Conservation (phyloP, 129 eudicot genomes). For the Erigeron canadensis region DNA sequence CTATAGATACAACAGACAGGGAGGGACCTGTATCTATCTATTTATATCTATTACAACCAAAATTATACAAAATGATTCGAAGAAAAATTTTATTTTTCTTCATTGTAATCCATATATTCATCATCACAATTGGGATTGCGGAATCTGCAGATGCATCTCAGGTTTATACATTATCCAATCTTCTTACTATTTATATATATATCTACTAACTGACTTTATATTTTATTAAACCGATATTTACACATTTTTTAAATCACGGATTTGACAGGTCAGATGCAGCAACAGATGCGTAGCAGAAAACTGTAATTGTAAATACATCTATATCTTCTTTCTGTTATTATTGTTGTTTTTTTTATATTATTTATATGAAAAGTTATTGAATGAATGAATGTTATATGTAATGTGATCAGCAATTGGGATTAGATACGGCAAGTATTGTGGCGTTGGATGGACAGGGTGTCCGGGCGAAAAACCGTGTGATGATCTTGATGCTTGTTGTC, state of each 20-base stretch:
- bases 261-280: conserved; percentile 68
- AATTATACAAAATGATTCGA: background rate
- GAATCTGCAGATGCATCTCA: conserved; percentile 41
- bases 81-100: conserved; percentile 1
- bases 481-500: conserved; percentile 95
- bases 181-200: conserved; percentile 17
- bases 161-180: background rate
- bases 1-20: conserved; percentile 9
- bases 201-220: conserved; percentile 3
- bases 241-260: conserved; percentile 14
- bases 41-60: background rate
- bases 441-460: conserved; percentile 97
- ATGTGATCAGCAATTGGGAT: conserved; percentile 65
- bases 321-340: background rate
- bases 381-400: conserved; percentile 1
- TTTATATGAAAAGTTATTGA: background rate
- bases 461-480: conserved; percentile 98
- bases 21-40: background rate
- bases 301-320: conserved; percentile 64
- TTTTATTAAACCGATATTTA: background rate
- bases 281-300: conserved; percentile 68
- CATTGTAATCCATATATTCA: background rate
- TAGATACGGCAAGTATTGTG: conserved; percentile 95
- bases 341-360: background rate
- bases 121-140: conserved; percentile 23